phyloP scores from a whole-genome alignment of 148 eudicot genomes.

The Heliamphora exappendiculata region DNA sequence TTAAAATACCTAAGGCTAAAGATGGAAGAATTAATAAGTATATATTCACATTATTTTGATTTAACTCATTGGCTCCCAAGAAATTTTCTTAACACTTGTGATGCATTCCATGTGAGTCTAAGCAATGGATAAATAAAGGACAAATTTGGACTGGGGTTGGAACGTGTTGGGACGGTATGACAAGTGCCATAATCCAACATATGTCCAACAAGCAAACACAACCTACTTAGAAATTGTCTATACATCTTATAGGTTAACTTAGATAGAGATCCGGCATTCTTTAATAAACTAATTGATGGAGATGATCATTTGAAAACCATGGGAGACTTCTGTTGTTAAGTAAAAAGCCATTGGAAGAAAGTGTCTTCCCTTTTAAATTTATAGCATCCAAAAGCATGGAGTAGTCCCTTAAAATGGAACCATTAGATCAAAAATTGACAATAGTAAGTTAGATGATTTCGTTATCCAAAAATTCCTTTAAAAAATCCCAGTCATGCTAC shows the following conservation, averaged over 20 bases:
- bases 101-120: not conserved
- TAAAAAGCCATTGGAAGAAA: not conserved
- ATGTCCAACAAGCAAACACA: not conserved
- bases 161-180: not conserved
- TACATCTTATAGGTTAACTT: not conserved
- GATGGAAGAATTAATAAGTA: too few species aligned
- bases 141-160: not conserved
- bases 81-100: not conserved
- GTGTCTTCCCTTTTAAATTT: not conserved
- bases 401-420: not conserved
- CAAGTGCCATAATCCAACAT: too few species aligned
- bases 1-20: not conserved
- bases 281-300: not conserved
- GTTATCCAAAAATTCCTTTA: not conserved
- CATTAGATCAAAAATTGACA: not conserved
- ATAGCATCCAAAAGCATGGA: not conserved
- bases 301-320: not conserved
- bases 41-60: too few species aligned
- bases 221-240: not conserved
- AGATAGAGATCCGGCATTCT: not conserved
- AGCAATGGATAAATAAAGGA: not conserved
- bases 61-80: not conserved
- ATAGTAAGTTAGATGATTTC: not conserved
- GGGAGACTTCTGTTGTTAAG: not conserved
- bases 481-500: not conserved